These are phyloP conservation scores for Erythrobasidium yunnanense DNA, from an alignment of 768 basidiomycete genomes.

Conservation along the genomic window DNA sequence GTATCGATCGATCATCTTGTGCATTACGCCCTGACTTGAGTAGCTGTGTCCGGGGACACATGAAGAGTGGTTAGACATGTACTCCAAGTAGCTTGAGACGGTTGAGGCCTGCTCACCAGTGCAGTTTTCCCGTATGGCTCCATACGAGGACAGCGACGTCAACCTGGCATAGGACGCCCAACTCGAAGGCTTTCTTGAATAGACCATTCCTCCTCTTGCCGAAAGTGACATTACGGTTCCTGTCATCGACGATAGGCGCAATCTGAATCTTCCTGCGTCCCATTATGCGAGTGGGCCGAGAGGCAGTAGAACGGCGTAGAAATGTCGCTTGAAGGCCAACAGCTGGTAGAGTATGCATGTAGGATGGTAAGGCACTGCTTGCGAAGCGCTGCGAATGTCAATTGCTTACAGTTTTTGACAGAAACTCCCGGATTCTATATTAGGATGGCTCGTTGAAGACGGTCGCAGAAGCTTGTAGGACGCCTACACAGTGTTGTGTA, in stretches of 20 bases:
- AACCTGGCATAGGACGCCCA: slow-evolving; percentile 36
- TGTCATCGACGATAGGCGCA: slow-evolving; percentile 36
- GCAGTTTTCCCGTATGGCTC: slow-evolving; percentile 35
- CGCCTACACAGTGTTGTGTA: no score
- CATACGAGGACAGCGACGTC: slow-evolving; percentile 38
- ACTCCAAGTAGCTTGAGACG: not conserved
- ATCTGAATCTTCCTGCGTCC: slow-evolving; percentile 39
- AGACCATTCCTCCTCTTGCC: slow-evolving; percentile 38
- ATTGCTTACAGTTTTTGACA: no score
- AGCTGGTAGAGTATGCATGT: no score
- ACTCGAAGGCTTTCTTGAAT: slow-evolving; percentile 38
- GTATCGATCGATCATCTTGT: slow-evolving; percentile 10
- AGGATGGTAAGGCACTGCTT: no score
- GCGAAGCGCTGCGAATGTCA: no score
- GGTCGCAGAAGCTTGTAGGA: no score
- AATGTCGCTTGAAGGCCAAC: no score
- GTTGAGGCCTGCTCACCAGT: slow-evolving; percentile 26
- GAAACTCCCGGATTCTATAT: no score
- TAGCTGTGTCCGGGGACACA: not conserved
- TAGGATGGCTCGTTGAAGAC: no score
- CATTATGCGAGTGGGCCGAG: slow-evolving; percentile 3
- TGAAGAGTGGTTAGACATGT: not conserved
- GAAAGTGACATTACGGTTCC: slow-evolving; percentile 38
- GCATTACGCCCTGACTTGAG: slow-evolving; percentile 11
- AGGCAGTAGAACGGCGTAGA: not conserved